Evolutionary conservation across 768 basidiomycete species (phyloP), one percentile per base, ranked within the genome.

Genomic region (Harrya chromipes): DNA sequence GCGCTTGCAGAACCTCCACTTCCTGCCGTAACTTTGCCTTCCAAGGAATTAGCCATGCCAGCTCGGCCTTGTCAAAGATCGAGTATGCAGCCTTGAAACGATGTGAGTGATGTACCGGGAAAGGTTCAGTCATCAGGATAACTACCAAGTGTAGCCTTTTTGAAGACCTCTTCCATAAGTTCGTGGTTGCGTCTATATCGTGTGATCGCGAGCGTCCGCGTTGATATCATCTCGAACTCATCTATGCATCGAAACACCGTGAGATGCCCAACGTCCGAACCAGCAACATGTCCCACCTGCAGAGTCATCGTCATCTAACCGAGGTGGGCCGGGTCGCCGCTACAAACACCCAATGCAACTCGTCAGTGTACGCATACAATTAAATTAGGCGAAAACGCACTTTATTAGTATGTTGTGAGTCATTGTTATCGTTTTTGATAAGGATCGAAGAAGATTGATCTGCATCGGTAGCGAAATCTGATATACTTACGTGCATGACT

Each of bases 131-230:
- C 12, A 8, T 38, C 19, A 21, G 2, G 9, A 37, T 31, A 23
- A 33, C 40, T 43, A 56, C 88, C 81, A 58, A 81, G 85, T 1
- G 84, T 85, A 20, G 89, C 88, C 55, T 80, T 77, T 55, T 74
- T 75, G 66, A 92, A 90, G 2, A 92, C 84, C 37, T 85, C 85
- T 60, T 85, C 85, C 88, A 92, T 92, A 52, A 85, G 72, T 38
- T 90, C 89, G 59, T 91, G 87, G 59, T 92, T 92, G 6, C 88
- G 81, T 55, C 76, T 79, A 61, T 90, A 92, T 31, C 89, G 76
- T 16, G 82, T 78, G 31, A 86, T 59, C 7, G 90, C 85, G 14
- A 90, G 73, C 3, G 86, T 80, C 37, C 85, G 78, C 2, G 85
- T 81, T 0, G 89, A 85, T 50, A 90, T 84, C 51, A 76, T 72